Evolutionary conservation across 2,329 filamentous ascomycete species (phyloP), one percentile per base, ranked within the genome.

Genomic region (Hawksworthiomyces lignivorus): DNA sequence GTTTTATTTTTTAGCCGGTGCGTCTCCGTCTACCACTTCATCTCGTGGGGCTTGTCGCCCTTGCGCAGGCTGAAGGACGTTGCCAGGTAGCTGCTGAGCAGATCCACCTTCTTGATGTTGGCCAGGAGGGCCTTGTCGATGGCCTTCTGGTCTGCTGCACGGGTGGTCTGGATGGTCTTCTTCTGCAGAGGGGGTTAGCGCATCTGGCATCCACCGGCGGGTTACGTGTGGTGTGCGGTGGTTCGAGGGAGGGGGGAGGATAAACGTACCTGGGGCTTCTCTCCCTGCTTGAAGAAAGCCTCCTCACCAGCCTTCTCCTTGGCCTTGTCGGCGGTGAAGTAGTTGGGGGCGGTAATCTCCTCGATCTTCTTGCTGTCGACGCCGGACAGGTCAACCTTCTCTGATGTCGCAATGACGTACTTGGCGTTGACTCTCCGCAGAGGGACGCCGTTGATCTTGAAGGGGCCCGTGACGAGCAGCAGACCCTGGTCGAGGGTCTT

Each of bases 371-470:
- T 83, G 62, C 84, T 62, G 72, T 97, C 90, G 59, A 98, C 72
- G 62, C 87, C 87, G 55, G 76, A 73, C 62, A 98, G 70, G 67
- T 90, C 83, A 63, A 94, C 77, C 72, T 83, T 86, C 66, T 82
- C 81, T 61, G 83, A 87, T 62, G 87, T 94, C 64, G 86, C 87
- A 67, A 94, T 94, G 65, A 94, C 87, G 73, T 92, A 94, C 72
- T 86, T 83, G 67, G 87, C 77, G 76, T 94, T 94, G 67, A 94
- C 86, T 69, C 86, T 82, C 73, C 92, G 84, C 64, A 98, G 84
- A 59, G 92, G 92, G 56, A 98, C 92, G 71, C 92, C 92, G 77
- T 98, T 98, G 76, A 98, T 84, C 84, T 97, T 98, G 86, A 97
- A 98, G 67, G 92, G 92, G 62, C 92, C 92, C 66, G 92, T 98